Evolutionary conservation across 805 yeast species (phyloP), one percentile per base, ranked within the genome.

Genomic region (Blastobotrys peoriensis): DNA sequence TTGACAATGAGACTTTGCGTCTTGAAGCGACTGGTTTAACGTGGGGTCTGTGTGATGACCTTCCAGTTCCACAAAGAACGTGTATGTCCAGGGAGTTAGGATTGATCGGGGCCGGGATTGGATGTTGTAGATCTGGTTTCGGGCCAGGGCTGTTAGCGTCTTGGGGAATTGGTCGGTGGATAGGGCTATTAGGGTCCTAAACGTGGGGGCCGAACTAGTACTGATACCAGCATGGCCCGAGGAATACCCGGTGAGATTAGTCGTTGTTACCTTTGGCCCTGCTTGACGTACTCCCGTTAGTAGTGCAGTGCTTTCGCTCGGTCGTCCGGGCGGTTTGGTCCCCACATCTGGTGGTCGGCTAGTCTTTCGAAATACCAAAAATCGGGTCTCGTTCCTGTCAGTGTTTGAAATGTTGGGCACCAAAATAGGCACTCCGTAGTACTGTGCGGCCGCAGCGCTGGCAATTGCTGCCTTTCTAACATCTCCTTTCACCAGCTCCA

Each of bases 71-170:
- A 84, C 75, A 56, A 84, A 87, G 64, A 86, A 88, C 2, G 83
- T 79, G 56, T 87, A 86, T 51, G 81, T 81, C 96, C 96, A 88
- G 27, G 78, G 75, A 25, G 71, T 60, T 8, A 75, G 70, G 3
- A 85, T 77, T 0, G 96, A 96, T 53, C 96, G 71, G 0, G 96
- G 96, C 54, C 96, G 71, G 3, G 95, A 25, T 25, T 25, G 30
- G 30, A 82, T 33, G 79, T 76, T 40, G 88, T 85, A 4, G 84
- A 72, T 3, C n/a, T n/a, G n/a, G n/a, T n/a, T n/a, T n/a, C n/a
- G n/a, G n/a, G n/a, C n/a, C n/a, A n/a, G n/a, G n/a, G n/a, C n/a
- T n/a, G n/a, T n/a, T n/a, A n/a, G n/a, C n/a, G n/a, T n/a, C n/a
- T n/a, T n/a, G n/a, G n/a, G n/a, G n/a, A n/a, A n/a, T n/a, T n/a